Evolutionary conservation across 495 filamentous ascomycete genomes (phyloP).

Genomic region (Friedmanniomyces simplex): DNA sequence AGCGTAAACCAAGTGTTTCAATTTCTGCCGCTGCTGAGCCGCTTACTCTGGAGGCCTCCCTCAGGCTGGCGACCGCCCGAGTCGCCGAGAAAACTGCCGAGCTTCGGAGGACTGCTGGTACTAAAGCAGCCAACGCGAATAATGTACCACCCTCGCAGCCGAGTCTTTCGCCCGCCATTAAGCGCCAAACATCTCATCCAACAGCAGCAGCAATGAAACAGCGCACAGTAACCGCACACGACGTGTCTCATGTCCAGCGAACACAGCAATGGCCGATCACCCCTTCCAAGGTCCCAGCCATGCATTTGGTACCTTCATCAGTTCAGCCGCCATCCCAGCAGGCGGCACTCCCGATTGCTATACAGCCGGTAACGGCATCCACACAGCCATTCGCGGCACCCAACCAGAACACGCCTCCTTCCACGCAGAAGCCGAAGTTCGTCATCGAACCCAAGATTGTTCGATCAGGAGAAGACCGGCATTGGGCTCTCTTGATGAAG

Average conservation of each 20-base stretch:
- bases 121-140: not conserved
- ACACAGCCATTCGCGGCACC: not conserved
- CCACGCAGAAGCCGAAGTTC: not conserved
- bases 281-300: not conserved
- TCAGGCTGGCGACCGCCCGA: not conserved
- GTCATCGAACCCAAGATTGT: slow-evolving; percentile 20
- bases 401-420: slow-evolving; percentile 1
- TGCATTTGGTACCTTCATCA: slow-evolving; percentile 6
- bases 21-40: not conserved
- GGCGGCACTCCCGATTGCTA: not conserved
- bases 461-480: slow-evolving; percentile 26
- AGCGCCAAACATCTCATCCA: not conserved
- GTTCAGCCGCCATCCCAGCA: slow-evolving; percentile 9
- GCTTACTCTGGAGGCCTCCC: not conserved
- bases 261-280: not conserved
- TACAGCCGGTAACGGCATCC: not conserved
- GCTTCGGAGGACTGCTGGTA: not conserved
- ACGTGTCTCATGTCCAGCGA: not conserved
- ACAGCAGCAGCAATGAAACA: not conserved
- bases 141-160: not conserved
- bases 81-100: not conserved
- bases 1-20: not conserved
- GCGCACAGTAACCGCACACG: not conserved
- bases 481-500: slow-evolving; percentile 30
- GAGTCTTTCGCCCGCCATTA: not conserved